Evolutionary conservation across 768 basidiomycete genomes (phyloP).

Genomic region (Mycena filopes): DNA sequence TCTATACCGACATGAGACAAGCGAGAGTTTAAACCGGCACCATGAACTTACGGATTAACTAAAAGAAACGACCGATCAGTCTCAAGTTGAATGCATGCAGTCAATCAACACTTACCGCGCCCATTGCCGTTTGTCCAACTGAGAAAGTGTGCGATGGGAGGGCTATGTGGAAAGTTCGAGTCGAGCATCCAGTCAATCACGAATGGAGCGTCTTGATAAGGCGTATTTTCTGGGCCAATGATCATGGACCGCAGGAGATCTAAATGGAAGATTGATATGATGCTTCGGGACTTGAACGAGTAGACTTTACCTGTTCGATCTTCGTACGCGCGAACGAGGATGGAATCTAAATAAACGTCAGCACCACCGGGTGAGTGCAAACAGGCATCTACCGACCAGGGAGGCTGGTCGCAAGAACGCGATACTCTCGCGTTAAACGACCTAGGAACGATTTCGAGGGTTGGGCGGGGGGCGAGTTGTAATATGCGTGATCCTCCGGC

Average conservation of each 20-base stretch:
- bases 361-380: neutral
- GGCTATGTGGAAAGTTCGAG: conserved; percentile 83
- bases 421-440: conserved; percentile 87
- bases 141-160: conserved; percentile 89
- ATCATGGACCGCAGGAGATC: conserved; percentile 91
- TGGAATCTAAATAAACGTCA: conserved; percentile 66
- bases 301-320: conserved; percentile 65
- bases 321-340: conserved; percentile 91
- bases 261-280: too few relatives aligned
- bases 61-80: conserved; percentile 9
- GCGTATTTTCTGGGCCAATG: conserved; percentile 92
- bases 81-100: neutral
- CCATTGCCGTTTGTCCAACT: conserved; percentile 97
- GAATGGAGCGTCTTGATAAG: conserved; percentile 95
- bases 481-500: conserved; percentile 87
- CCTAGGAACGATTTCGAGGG: conserved; percentile 79
- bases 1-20: conserved; percentile 46
- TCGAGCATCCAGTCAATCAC: conserved; percentile 95
- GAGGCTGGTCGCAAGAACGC: conserved; percentile 78
- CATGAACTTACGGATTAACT: conserved; percentile 80
- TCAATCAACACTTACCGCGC: conserved; percentile 62
- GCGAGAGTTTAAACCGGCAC: conserved; percentile 6
- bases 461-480: conserved; percentile 65
- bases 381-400: conserved; percentile 68
- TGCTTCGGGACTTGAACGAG: too few relatives aligned